Evolutionary conservation across 2,329 filamentous ascomycete genomes (phyloP), one percentile per base, ranked within the genome.

Genomic region (Fusarium sambucinum): DNA sequence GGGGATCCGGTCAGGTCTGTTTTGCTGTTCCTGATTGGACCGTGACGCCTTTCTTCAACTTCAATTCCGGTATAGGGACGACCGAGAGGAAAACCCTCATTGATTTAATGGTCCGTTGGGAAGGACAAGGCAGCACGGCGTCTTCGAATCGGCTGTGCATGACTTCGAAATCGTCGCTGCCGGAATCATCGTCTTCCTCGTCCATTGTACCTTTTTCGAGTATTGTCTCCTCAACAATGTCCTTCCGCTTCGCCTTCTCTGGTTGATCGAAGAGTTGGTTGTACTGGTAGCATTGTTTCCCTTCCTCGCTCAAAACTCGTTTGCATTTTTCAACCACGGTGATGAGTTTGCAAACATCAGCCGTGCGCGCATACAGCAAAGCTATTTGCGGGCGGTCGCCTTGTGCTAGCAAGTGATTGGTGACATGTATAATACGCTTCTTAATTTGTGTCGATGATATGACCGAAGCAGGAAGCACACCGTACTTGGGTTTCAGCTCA

Each of bases 311-410:
- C 53, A 91, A 77, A 46, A 87, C 80, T 38, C 85, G 80, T 76
- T 90, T 90, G 57, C 83, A 84, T 37, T 91, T 88, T 77, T 93
- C 91, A 44, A 84, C 84, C 45, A 93, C 85, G 6, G 86, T 90
- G 70, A 92, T 86, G 72, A 92, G 81, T 77, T 93, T 94, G 77
- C 83, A 83, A 3, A 86, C 83, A 5, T 87, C 84, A 12, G 76
- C 63, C 1, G 84, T 79, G 21, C 83, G 83, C 32, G 85, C 84
- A 70, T 87, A 81, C 19, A 89, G 76, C 38, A 89, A 75, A n/a
- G 81, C 81, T 16, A 82, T 73, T 12, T 77, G 76, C 46, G 73
- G 70, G 25, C 59, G 62, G 6, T 70, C 67, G n/a, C 63, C 21
- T 17, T 72, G 48, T 42, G 65, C 70, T 27, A 78, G 75, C 9